Conservation (phyloP, 768 basidiomycete species). For the Russula brevipes region DNA sequence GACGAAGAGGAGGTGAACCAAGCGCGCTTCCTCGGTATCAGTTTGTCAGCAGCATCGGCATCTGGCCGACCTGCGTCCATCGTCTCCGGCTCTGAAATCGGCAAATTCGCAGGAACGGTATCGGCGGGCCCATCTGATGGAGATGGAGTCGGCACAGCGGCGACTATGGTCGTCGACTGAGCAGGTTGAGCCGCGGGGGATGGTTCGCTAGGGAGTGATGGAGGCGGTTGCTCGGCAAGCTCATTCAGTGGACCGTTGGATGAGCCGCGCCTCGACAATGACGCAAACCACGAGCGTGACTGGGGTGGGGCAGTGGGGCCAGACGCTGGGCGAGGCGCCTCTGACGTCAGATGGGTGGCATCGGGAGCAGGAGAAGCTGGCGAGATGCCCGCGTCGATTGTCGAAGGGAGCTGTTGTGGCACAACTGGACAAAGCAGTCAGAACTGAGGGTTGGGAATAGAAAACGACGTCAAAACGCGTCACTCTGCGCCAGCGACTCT, state of each 20-base stretch:
- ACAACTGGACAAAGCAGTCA: slow-evolving; percentile 6
- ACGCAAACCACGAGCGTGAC: slow-evolving; percentile 19
- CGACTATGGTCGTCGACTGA: background rate
- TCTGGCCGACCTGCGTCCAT: background rate
- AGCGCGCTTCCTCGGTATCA: slow-evolving; percentile 15
- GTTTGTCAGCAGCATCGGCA: background rate
- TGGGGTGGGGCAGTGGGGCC: background rate
- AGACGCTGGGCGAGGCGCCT: background rate
- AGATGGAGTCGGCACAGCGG: background rate
- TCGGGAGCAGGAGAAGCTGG: background rate
- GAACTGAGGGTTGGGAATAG: background rate
- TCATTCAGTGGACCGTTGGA: slow-evolving; percentile 10
- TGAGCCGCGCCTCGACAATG: slow-evolving; percentile 11
- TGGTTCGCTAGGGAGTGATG: background rate
- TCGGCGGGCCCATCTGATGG: background rate
- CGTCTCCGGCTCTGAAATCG: background rate
- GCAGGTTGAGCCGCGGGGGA: background rate
- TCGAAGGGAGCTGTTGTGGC: background rate
- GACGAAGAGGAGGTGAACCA: slow-evolving; percentile 15
- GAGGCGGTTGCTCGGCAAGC: slow-evolving; percentile 1
- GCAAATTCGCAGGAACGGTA: background rate
- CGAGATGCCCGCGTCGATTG: background rate
- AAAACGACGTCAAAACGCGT: background rate
- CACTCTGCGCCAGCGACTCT: background rate
- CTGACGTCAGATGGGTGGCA: background rate